These are phyloP conservation scores for Yarrowia sp. DNA, from an alignment of 805 yeast genomes.

Conservation along the genomic window DNA sequence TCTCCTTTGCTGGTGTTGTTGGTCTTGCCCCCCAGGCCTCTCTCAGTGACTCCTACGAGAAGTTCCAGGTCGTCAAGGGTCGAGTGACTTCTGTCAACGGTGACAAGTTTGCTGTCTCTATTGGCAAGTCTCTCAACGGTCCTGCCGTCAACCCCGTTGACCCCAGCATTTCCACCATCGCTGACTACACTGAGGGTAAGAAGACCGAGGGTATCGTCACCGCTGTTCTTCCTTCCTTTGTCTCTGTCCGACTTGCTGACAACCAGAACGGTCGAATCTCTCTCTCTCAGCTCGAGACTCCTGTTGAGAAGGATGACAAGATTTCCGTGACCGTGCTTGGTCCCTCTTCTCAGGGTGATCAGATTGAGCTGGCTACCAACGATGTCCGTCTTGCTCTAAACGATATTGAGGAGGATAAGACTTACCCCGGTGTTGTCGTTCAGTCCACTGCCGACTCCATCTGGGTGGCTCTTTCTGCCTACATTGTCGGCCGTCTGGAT, in stretches of 20 bases:
- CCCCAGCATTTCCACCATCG: conserved; percentile 43
- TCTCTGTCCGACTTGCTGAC: conserved; percentile 72
- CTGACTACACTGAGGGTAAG: conserved; percentile 59
- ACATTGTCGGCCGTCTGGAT: conserved; percentile 10
- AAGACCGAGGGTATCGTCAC: conserved; percentile 58
- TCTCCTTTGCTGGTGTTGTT: conserved; percentile 76
- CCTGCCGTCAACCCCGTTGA: conserved; percentile 62
- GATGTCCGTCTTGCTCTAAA: conserved; percentile 1
- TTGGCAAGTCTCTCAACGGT: conserved; percentile 53
- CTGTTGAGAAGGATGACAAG: conserved; percentile 60
- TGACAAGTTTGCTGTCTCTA: conserved; percentile 42
- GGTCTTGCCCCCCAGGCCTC: conserved; percentile 72
- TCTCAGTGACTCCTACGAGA: conserved; percentile 50
- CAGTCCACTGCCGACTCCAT: neutral
- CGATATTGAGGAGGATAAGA: neutral
- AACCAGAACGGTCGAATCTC: conserved; percentile 78
- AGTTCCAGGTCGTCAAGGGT: conserved; percentile 65
- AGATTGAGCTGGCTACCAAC: conserved; percentile 18
- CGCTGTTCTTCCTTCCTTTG: conserved; percentile 65
- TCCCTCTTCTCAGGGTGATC: conserved; percentile 23
- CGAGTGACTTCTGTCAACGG: conserved; percentile 69
- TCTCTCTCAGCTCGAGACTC: conserved; percentile 55
- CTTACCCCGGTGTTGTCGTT: conserved; percentile 11
- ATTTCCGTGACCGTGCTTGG: conserved; percentile 65
- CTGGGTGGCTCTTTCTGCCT: conserved; percentile 18